A percentile compares a stretch with the other conserved stretches of the same genome.
These are phyloP conservation scores for Usnea hakonensis DNA, from an alignment of 495 filamentous ascomycete species.

Conservation along the genomic window DNA sequence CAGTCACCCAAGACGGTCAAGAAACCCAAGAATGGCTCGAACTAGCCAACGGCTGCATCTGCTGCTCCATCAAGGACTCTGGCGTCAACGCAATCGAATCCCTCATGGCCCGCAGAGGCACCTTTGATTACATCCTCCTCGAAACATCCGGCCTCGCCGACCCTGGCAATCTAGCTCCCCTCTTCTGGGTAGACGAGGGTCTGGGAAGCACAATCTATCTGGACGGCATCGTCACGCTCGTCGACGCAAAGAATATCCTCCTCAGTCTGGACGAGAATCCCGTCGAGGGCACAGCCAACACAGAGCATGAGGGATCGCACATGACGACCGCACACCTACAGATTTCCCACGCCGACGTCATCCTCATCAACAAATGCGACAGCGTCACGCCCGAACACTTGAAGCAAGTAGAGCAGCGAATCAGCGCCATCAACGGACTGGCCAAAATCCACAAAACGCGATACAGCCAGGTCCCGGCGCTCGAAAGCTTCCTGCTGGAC, in stretches of 20 bases:
- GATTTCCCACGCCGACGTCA: conserved; percentile 93
- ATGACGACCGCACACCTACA: conserved; percentile 91
- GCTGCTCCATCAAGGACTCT: conserved; percentile 93
- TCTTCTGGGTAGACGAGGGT: conserved; percentile 97
- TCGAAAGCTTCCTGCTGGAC: conserved; percentile 81
- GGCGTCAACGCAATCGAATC: conserved; percentile 92
- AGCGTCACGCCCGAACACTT: conserved; percentile 67
- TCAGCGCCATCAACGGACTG: conserved; percentile 79
- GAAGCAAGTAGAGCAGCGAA: conserved; percentile 52
- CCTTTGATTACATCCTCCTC: conserved; percentile 96
- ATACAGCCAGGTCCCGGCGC: conserved; percentile 66
- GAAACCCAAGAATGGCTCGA: conserved; percentile 93
- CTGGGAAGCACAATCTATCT: conserved; percentile 90
- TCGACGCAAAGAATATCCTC: conserved; percentile 90
- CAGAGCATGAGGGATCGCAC: conserved; percentile 51
- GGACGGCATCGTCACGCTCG: conserved; percentile 91
- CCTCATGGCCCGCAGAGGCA: conserved; percentile 87
- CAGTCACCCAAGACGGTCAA: conserved; percentile 74
- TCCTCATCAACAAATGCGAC: conserved; percentile 92
- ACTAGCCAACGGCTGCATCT: conserved; percentile 94
- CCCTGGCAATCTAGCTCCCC: conserved; percentile 87
- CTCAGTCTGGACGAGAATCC: conserved; percentile 64
- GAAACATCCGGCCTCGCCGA: conserved; percentile 95
- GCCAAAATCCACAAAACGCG: conserved; percentile 77
- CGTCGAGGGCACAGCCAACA: conserved; percentile 39